These are phyloP conservation scores for Gracilaria vermiculophylla DNA, from an alignment of 23 red algal genomes.

Conservation along the genomic window DNA sequence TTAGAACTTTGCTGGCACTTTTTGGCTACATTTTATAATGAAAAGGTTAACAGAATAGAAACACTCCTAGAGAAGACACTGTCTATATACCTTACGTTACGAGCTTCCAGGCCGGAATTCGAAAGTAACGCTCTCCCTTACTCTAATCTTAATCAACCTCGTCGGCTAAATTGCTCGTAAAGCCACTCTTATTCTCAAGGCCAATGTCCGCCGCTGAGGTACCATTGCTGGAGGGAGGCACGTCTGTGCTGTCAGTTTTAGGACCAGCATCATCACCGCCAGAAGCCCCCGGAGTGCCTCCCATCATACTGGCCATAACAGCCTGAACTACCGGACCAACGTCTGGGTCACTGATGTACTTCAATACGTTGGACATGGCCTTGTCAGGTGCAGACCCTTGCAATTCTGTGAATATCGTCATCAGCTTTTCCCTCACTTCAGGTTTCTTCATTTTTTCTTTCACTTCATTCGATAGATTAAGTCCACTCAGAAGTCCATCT, in stretches of 20 bases:
- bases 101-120: too few relatives aligned
- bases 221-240: background rate
- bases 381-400: constrained; percentile 6
- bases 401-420: constrained; percentile 30
- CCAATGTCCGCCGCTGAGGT: background rate
- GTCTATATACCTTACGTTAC: too few relatives aligned
- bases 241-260: background rate
- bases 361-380: constrained; percentile 28
- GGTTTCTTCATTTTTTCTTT: constrained; percentile 62
- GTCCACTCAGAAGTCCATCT: constrained; percentile 18
- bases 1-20: too few relatives aligned
- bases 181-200: background rate
- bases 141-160: constrained; percentile 3
- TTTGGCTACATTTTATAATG: too few relatives aligned
- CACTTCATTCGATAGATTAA: constrained; percentile 31
- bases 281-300: background rate
- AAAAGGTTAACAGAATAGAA: too few relatives aligned
- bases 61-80: too few relatives aligned
- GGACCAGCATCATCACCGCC: background rate
- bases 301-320: constrained; percentile 46
- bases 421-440: constrained; percentile 43
- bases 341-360: constrained; percentile 63
- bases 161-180: background rate
- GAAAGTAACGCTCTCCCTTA: too few relatives aligned
- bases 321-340: constrained; percentile 52